These are phyloP conservation scores for Solanum phureja DNA, from an alignment of 257 asterid species.

Conservation along the genomic window DNA sequence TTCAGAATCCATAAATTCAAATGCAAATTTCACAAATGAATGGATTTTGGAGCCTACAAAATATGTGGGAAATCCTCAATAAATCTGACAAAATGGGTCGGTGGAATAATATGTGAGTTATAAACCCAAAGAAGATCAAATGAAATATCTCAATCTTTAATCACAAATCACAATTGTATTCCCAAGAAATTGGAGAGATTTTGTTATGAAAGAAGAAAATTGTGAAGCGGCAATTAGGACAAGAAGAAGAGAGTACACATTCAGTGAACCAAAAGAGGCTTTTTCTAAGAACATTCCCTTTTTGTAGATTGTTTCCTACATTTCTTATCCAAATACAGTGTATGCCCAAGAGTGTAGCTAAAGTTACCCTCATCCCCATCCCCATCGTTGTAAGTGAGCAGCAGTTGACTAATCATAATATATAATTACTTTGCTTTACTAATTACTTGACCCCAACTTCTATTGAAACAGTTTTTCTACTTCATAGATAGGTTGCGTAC, in stretches of 20 bases:
- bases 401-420: not conserved
- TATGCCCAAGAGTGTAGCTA: not conserved
- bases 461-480: too few relatives aligned
- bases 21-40: too few relatives aligned
- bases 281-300: conserved; percentile 11
- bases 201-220: not conserved
- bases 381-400: conserved; percentile 1
- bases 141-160: not conserved
- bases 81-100: not conserved
- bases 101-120: not conserved
- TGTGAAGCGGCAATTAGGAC: not conserved
- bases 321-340: not conserved
- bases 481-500: rapidly evolving
- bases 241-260: not conserved
- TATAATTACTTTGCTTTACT: not conserved
- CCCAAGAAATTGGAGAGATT: conserved; percentile 8
- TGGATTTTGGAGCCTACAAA: not conserved
- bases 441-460: not conserved
- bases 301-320: not conserved
- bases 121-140: not conserved
- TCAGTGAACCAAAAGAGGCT: not conserved
- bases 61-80: not conserved
- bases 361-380: not conserved
- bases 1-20: too few relatives aligned
- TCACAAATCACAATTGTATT: not conserved